Evolutionary conservation across 2,329 filamentous ascomycete genomes (phyloP).

Genomic region (Diaporthe citrichinensis): DNA sequence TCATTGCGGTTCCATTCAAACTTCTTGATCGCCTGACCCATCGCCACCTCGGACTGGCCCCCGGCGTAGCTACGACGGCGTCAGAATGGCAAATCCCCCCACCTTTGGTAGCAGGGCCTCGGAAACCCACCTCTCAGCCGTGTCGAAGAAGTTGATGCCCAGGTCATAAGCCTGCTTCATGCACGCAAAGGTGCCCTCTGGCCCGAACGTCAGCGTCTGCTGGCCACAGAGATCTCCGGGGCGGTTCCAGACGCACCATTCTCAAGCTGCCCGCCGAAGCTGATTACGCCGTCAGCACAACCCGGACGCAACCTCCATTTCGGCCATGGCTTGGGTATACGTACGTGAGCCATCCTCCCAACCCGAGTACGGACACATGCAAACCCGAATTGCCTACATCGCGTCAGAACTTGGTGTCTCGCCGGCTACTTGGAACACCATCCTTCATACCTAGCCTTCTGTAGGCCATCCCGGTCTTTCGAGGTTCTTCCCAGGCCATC

Average conservation of each 20-base stretch:
- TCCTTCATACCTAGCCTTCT: conserved; percentile 49
- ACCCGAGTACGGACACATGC: conserved; percentile 79
- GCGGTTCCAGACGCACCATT: conserved; percentile 44
- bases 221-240: neutral
- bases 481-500: conserved; percentile 60
- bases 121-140: conserved; percentile 61
- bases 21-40: conserved; percentile 73
- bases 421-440: neutral
- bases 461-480: conserved; percentile 61
- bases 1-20: conserved; percentile 74
- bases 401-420: conserved; percentile 21
- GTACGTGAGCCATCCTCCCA: conserved; percentile 82
- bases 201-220: neutral
- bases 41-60: conserved; percentile 75
- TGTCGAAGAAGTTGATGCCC: conserved; percentile 76
- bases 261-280: conserved; percentile 50
- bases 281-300: conserved; percentile 39
- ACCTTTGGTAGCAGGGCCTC: neutral
- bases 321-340: conserved; percentile 48
- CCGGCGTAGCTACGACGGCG: conserved; percentile 61
- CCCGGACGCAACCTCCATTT: neutral
- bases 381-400: conserved; percentile 68
- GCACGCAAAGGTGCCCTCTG: conserved; percentile 71
- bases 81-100: conserved; percentile 8
- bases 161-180: conserved; percentile 73